Evolutionary conservation across 2,329 filamentous ascomycete species (phyloP).

Genomic region (Rhinocladiella similis): DNA sequence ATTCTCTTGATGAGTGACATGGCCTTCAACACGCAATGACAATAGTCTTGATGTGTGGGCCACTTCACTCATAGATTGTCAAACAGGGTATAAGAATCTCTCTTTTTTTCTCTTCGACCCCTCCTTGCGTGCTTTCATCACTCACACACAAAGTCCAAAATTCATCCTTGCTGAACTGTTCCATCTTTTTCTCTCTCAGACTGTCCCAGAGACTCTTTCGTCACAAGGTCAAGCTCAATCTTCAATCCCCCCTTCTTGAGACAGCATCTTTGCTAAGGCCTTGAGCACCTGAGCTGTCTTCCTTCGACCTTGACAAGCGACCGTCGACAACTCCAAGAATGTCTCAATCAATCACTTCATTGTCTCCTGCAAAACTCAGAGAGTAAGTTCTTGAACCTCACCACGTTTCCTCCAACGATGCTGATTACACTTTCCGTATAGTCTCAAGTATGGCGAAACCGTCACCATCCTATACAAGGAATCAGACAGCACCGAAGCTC

Average conservation of each 20-base stretch:
- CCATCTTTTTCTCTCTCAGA: too few relatives aligned
- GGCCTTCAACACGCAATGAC: too few relatives aligned
- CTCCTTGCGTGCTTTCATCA: background rate
- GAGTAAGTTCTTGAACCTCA: slow-evolving; percentile 3
- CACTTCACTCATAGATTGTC: too few relatives aligned
- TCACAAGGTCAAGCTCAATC: too few relatives aligned
- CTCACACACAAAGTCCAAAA: background rate
- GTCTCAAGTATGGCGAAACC: slow-evolving; percentile 7
- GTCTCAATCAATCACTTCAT: background rate
- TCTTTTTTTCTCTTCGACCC: background rate
- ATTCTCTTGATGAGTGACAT: too few relatives aligned
- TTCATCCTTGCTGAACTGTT: too few relatives aligned
- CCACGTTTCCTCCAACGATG: background rate
- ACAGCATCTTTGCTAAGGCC: background rate
- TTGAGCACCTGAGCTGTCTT: too few relatives aligned
- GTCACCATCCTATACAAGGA: slow-evolving; percentile 15
- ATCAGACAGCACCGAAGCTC: background rate
- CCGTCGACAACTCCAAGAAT: background rate
- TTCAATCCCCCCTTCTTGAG: too few relatives aligned
- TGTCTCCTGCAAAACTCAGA: slow-evolving; percentile 3
- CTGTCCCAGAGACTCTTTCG: too few relatives aligned
- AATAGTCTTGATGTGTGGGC: too few relatives aligned
- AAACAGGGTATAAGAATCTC: background rate
- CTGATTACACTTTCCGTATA: background rate
- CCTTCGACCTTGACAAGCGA: too few relatives aligned